These are phyloP conservation scores for Termitomyces sp. DNA, from an alignment of 1,284 basidiomycete genomes.

Conservation along the genomic window DNA sequence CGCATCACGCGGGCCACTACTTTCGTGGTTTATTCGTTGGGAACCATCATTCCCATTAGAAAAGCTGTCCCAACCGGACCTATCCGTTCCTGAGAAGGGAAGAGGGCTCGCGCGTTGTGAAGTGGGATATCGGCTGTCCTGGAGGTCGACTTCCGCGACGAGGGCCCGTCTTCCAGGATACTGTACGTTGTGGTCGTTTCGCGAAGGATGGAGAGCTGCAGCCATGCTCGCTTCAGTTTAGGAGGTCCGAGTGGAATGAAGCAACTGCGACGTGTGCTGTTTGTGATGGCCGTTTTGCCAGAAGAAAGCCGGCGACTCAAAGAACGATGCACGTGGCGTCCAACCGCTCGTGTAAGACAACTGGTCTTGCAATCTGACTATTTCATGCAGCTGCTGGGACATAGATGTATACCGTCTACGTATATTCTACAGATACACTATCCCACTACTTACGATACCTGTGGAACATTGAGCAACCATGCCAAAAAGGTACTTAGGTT, in stretches of 20 bases:
- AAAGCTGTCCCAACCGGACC: constrained; percentile 18
- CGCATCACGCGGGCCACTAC: constrained; percentile 11
- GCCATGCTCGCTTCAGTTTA: constrained; percentile 35
- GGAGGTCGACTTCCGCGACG: constrained; percentile 54
- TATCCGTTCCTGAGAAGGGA: constrained; percentile 18
- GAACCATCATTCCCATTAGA: constrained; percentile 11
- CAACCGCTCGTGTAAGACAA: too few species aligned
- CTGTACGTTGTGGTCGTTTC: constrained; percentile 33
- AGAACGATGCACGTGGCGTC: background rate
- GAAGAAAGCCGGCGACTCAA: background rate
- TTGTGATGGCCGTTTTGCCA: background rate
- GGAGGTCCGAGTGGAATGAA: constrained; percentile 2
- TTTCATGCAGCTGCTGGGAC: constrained; percentile 10
- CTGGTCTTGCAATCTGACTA: background rate
- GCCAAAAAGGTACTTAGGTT: constrained; percentile 2
- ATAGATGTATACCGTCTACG: constrained; percentile 1
- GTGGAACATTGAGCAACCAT: constrained; percentile 15
- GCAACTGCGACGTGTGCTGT: background rate
- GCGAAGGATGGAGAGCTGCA: constrained; percentile 40
- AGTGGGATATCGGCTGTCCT: constrained; percentile 55
- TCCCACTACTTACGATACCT: constrained; percentile 49
- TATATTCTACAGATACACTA: background rate
- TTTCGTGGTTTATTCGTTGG: constrained; percentile 10
- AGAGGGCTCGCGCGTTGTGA: constrained; percentile 24
- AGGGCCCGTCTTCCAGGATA: constrained; percentile 43